phyloP scores from a whole-genome alignment of 371 early-diverging fungal species.

The Amoeboaphelidium occidentale region DNA sequence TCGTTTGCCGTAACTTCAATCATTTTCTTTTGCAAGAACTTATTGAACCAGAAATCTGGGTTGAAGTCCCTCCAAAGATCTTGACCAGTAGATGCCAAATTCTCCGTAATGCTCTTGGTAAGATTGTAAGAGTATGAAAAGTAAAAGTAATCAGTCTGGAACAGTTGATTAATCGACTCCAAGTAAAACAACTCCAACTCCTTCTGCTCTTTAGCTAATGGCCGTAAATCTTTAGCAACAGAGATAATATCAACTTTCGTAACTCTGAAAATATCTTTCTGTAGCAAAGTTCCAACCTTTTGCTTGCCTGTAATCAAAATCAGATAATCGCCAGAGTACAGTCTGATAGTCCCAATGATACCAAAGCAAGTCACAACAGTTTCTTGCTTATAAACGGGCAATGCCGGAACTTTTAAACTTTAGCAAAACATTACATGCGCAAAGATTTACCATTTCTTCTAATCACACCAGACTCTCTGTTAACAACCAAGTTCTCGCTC shows the following conservation, averaged over 20 bases:
- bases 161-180: slow-evolving; percentile 32
- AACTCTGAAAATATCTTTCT: slow-evolving; percentile 41
- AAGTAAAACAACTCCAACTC: slow-evolving; percentile 51
- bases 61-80: background rate
- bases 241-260: slow-evolving; percentile 45
- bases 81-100: background rate
- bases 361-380: slow-evolving; percentile 22
- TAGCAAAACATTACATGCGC: no score
- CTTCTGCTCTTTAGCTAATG: slow-evolving; percentile 21
- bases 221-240: slow-evolving; percentile 21
- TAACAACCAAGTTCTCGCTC: background rate
- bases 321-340: slow-evolving; percentile 49
- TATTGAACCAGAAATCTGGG: background rate
- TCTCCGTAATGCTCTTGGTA: slow-evolving; percentile 27
- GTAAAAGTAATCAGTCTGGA: slow-evolving; percentile 43
- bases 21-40: background rate
- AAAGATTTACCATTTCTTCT: no score
- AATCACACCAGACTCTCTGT: background rate
- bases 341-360: slow-evolving; percentile 40
- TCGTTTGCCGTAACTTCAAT: background rate
- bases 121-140: slow-evolving; percentile 66
- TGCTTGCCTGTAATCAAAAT: slow-evolving; percentile 54
- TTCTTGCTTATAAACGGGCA: background rate
- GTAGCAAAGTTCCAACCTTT: slow-evolving; percentile 27
- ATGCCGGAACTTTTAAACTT: background rate